Base-by-base conservation (phyloP, 306 rosid genomes). In the Cyclanthera cordifolia region DNA sequence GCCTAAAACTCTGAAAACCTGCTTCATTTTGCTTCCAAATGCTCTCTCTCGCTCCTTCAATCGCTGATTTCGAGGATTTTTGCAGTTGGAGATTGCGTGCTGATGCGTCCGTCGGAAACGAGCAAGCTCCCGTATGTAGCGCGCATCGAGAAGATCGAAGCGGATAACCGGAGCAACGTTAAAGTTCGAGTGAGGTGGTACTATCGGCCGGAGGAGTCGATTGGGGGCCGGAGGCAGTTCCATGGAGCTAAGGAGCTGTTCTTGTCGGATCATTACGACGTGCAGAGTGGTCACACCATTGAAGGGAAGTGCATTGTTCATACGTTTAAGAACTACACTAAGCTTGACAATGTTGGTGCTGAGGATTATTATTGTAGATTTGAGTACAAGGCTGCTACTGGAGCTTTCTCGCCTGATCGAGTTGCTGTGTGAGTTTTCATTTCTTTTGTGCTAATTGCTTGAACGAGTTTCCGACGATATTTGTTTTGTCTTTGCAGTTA, bases 311-410 rank as follows among this genome's bases (percentile, higher is more conserved):
- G 96, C 58, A 53, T 69, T 32, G 96, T 89, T 32, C 96, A 90
- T 79, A 71, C 91, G 19, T 84, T 90, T 64, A 90, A 90, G 80
- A 90, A 78, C 79, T 90, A 90, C 72, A 87, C 96, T 0, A 90
- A 90, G 90, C 81, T 86, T 64, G 95, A 72, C 74, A 84, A 88
- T 82, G 97, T 90, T 19, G 90, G 88, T 51, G 72, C 89, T 54
- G 97, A 90, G 67, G 95, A 90, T 79, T 90, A 84, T 61, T 90
- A 81, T 69, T 88, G 90, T 79, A 84, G 97, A 57, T 90, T 90
- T 63, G 95, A 90, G 82, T 90, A 90, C 75, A 90, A 90, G 72
- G 97, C 97, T 78, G 89, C 90, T 66, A 86, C 88, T 21, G 97
- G 95, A 19, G 87, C 84, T 15, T 88, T 90, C 77, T 81, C 93